phyloP scores from a whole-genome alignment of 148 eudicot genomes.

The Vaccinium darrowii region DNA sequence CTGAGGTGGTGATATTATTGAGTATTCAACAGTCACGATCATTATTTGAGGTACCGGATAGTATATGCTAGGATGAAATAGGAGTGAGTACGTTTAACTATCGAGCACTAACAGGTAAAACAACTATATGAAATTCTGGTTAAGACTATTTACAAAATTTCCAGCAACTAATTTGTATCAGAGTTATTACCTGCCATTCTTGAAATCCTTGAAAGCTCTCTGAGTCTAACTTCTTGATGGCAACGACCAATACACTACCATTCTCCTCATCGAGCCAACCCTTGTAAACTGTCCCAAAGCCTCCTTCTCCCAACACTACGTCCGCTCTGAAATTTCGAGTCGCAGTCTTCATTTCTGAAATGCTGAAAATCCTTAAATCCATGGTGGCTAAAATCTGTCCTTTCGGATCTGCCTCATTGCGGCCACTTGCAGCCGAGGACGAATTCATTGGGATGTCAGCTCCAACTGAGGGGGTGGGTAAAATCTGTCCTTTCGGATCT shows the following conservation, averaged over 20 bases:
- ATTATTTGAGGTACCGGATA: too few species aligned
- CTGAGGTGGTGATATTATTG: too few species aligned
- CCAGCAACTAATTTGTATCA: background rate
- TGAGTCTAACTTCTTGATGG: slow-evolving; percentile 68
- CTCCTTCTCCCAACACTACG: slow-evolving; percentile 73
- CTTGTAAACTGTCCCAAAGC: slow-evolving; percentile 79
- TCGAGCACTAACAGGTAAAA: background rate
- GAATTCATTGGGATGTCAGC: slow-evolving; percentile 36
- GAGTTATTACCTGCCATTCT: slow-evolving; percentile 75
- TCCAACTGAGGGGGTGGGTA: slow-evolving; percentile 28
- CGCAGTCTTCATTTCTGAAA: slow-evolving; percentile 55
- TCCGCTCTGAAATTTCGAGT: slow-evolving; percentile 59
- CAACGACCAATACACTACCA: slow-evolving; percentile 44
- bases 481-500: slow-evolving; percentile 41
- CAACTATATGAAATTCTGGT: background rate
- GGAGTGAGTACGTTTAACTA: background rate
- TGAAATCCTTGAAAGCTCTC: slow-evolving; percentile 77
- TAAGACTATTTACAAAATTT: background rate
- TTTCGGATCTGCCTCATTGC: slow-evolving; percentile 31
- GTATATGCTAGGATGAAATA: background rate
- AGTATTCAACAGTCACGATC: too few species aligned
- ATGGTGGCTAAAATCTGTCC: slow-evolving; percentile 51
- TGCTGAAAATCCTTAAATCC: slow-evolving; percentile 49
- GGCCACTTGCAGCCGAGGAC: slow-evolving; percentile 46
- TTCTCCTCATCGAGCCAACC: slow-evolving; percentile 67